Evolutionary conservation across 2,329 filamentous ascomycete species (phyloP), one percentile per base, ranked within the genome.

Genomic region (Nemania sp.): DNA sequence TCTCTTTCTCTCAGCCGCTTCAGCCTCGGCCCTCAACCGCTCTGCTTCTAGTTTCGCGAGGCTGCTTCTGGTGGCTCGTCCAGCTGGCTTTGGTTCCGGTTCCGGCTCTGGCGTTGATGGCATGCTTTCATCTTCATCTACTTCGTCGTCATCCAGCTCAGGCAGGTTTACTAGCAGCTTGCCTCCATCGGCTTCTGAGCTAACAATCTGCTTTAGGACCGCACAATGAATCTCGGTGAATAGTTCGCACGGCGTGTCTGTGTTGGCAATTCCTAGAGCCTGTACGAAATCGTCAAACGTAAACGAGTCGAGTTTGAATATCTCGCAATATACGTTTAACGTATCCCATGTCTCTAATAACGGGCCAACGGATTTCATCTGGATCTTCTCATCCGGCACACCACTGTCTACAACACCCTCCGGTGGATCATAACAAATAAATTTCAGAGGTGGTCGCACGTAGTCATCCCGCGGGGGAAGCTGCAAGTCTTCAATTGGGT

Each of bases 281-380:
- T 98, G 92, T 4, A 97, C 86, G 75, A 94, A 98, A 79, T 99
- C 96, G 78, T 99, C 96, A 75, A 98, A 97, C 0, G 95, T 98
- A 77, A 99, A 99, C 0, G 95, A 98, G 79, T 99, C 96, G 27
- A 99, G 86, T 76, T 93, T 89, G 77, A 97, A 97, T 20, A 98
- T 91, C 76, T 97, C 93, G 77, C 94, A 97, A 77, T 98, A 98
- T n/a, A 99, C 95, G 75, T 98, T 99, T 38, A 99, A 85, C 0
- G 94, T 98, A 74, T 98, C 94, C 96, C 96, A 99, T 0, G 93
- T 93, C 80, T 98, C 95, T 26, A 99, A 82, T 18, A 98, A 83
- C 2, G 89, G 87, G 0, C 94, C 94, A n/a, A 98, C 88, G 3
- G 93, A 95, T 74, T 92, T 89, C 89, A 95, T 96, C 22, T 90